Percentiles rank a stretch among this genome's conserved stretches.
phyloP scores from a whole-genome alignment of 1,284 basidiomycete species.

The Austroboletus niveus region DNA sequence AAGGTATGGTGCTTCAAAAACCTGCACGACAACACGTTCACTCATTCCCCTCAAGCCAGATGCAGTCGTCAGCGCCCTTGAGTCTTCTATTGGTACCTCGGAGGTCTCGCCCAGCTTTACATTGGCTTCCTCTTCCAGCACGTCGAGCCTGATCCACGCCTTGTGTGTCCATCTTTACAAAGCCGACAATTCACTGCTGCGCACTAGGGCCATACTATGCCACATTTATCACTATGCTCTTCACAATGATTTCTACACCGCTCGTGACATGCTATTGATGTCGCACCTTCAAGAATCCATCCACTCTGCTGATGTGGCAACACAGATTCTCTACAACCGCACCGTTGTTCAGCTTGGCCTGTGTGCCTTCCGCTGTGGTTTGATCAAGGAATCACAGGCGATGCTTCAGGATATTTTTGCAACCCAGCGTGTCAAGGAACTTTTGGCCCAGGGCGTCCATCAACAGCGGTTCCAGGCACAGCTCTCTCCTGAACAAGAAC shows the following conservation, averaged over 20 bases:
- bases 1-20: slow-evolving; percentile 57
- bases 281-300: slow-evolving; percentile 97
- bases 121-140: slow-evolving; percentile 53
- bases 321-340: slow-evolving; percentile 98
- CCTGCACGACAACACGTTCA: not conserved
- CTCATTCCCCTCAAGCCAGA: slow-evolving; percentile 65
- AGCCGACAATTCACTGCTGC: slow-evolving; percentile 85
- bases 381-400: slow-evolving; percentile 92
- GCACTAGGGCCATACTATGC: slow-evolving; percentile 95
- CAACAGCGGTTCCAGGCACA: slow-evolving; percentile 83
- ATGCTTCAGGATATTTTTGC: slow-evolving; percentile 96
- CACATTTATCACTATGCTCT: slow-evolving; percentile 98
- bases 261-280: slow-evolving; percentile 98
- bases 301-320: slow-evolving; percentile 92
- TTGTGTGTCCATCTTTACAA: slow-evolving; percentile 95
- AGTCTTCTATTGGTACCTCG: slow-evolving; percentile 59
- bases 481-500: slow-evolving; percentile 93
- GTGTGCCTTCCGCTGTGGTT: slow-evolving; percentile 93
- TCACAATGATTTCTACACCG: slow-evolving; percentile 95
- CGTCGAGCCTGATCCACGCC: slow-evolving; percentile 79
- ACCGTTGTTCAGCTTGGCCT: slow-evolving; percentile 97
- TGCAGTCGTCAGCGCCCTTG: slow-evolving; percentile 89
- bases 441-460: slow-evolving; percentile 95
- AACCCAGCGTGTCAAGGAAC: slow-evolving; percentile 94
- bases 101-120: slow-evolving; percentile 59